Conservation (phyloP, 371 early-diverging fungal genomes). For the Apophysomyces elegans region DNA sequence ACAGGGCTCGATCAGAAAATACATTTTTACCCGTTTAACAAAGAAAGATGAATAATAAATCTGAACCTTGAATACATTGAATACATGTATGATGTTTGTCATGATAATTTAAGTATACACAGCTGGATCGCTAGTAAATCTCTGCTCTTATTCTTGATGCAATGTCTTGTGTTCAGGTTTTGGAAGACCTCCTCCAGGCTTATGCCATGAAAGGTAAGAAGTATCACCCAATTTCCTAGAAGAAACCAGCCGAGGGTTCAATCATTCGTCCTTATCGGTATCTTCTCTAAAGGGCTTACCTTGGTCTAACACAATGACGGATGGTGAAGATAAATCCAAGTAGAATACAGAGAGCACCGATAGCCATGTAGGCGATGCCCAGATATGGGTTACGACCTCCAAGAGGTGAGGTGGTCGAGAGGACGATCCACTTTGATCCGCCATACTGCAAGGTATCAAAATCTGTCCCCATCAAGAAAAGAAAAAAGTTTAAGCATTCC, state of each 20-base stretch:
- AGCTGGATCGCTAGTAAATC: no score
- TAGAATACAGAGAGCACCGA: conserved; percentile 84
- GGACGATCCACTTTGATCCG: conserved; percentile 93
- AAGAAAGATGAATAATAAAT: no score
- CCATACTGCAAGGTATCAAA: conserved; percentile 83
- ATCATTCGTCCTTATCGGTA: background rate
- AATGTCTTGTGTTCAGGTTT: conserved; percentile 6
- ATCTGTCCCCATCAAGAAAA: conserved; percentile 45
- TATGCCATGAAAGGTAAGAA: conserved; percentile 45
- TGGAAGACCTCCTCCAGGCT: conserved; percentile 46
- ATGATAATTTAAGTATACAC: no score
- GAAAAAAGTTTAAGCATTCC: background rate
- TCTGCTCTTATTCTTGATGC: conserved; percentile 12
- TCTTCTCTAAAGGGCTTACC: conserved; percentile 43
- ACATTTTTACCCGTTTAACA: no score
- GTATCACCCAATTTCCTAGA: conserved; percentile 51
- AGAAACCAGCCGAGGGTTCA: no score
- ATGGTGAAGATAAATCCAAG: conserved; percentile 85
- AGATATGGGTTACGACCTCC: conserved; percentile 96
- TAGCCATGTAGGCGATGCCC: conserved; percentile 90
- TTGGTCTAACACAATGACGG: conserved; percentile 86
- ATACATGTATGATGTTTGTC: no score
- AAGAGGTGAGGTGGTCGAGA: conserved; percentile 88
- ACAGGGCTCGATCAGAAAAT: no score
- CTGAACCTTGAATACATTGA: no score